Percentiles rank a stretch among this genome's conserved stretches.
These are phyloP conservation scores for Boletus pseudo-olivaceus DNA, from an alignment of 768 basidiomycete species.

Conservation along the genomic window DNA sequence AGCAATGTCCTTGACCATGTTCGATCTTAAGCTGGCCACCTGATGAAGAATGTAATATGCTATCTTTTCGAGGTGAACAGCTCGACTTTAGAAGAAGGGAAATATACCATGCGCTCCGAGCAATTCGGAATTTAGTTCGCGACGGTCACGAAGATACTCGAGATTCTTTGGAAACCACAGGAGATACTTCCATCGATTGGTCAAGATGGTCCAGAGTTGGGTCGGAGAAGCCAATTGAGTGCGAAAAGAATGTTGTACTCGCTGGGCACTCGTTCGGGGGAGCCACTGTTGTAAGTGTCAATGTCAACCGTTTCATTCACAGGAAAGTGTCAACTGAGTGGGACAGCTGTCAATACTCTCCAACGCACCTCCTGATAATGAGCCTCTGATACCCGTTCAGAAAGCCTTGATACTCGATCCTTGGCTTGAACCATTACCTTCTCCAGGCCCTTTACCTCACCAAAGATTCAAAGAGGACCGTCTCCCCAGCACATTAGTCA, in stretches of 20 bases:
- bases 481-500: slow-evolving; percentile 50
- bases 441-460: slow-evolving; percentile 45
- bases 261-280: slow-evolving; percentile 59
- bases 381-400: slow-evolving; percentile 47
- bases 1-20: neutral
- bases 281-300: slow-evolving; percentile 44
- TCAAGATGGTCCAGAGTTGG: slow-evolving; percentile 39
- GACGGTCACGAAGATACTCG: slow-evolving; percentile 21
- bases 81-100: slow-evolving; percentile 67
- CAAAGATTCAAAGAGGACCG: slow-evolving; percentile 2
- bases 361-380: slow-evolving; percentile 39
- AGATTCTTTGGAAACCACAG: slow-evolving; percentile 37
- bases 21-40: slow-evolving; percentile 24
- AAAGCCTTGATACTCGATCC: slow-evolving; percentile 72
- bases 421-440: slow-evolving; percentile 75
- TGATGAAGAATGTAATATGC: slow-evolving; percentile 24
- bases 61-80: slow-evolving; percentile 64
- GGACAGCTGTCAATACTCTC: slow-evolving; percentile 56
- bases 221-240: slow-evolving; percentile 29
- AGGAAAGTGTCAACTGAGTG: neutral
- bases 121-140: slow-evolving; percentile 53
- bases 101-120: slow-evolving; percentile 58
- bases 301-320: neutral
- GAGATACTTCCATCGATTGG: slow-evolving; percentile 34
- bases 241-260: slow-evolving; percentile 36